phyloP scores from a whole-genome alignment of 441 rosid genomes.

The Corymbia calophylla region DNA sequence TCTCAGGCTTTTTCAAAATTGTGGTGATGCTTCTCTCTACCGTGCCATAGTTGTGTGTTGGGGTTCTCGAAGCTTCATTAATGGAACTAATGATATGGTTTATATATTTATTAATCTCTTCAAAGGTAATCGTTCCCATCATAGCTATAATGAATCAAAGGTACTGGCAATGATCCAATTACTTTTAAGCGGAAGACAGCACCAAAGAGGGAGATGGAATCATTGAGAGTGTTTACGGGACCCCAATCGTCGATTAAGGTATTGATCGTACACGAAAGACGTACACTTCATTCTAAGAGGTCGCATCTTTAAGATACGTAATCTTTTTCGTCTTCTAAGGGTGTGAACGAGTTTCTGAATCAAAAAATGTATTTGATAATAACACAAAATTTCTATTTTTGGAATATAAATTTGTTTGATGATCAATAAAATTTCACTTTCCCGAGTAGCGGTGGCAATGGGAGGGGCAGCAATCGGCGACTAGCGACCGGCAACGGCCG shows the following conservation, averaged over 20 bases:
- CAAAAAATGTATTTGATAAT: no score
- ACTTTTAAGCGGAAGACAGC: not conserved
- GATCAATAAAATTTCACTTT: no score
- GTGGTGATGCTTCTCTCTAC: not conserved
- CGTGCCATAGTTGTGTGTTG: not conserved
- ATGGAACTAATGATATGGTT: no score
- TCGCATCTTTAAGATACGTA: not conserved
- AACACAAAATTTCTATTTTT: no score
- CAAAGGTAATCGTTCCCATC: not conserved
- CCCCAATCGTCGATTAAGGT: not conserved
- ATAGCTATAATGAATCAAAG: not conserved
- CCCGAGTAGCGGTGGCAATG: no score
- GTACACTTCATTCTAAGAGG: not conserved
- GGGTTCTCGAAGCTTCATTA: not conserved
- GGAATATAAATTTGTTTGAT: no score
- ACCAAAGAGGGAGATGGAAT: not conserved
- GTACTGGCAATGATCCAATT: not conserved
- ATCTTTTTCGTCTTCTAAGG: not conserved
- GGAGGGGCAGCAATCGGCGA: no score
- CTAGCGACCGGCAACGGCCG: no score
- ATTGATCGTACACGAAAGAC: not conserved
- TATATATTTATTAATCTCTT: not conserved
- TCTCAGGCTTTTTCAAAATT: not conserved
- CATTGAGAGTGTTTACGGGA: not conserved
- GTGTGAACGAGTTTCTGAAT: no score